These are phyloP conservation scores for Dendrocalamus latiflorus DNA, from an alignment of 202 grass and related monocot genomes.

Conservation along the genomic window DNA sequence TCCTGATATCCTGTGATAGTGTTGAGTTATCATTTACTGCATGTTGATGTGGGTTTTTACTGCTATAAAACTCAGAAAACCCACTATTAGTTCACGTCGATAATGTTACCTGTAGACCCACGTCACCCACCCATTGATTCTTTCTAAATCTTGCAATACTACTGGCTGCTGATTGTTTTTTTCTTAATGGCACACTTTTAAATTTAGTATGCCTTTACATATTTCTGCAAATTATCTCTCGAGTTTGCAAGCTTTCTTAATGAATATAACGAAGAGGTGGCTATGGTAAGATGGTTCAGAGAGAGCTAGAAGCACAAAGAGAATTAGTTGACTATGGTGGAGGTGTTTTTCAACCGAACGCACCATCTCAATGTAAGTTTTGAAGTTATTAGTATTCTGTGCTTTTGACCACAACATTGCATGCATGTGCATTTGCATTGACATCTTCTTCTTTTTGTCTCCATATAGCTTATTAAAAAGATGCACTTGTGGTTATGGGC, in stretches of 20 bases:
- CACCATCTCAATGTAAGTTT: conserved; percentile 50
- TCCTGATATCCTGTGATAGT: conserved; percentile 60
- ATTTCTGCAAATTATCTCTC: conserved; percentile 1
- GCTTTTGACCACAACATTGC: background rate
- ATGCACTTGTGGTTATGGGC: background rate
- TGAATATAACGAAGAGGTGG: conserved; percentile 69
- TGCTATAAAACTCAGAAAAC: background rate
- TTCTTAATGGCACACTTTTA: background rate
- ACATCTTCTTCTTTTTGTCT: background rate
- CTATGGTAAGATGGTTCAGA: conserved; percentile 98
- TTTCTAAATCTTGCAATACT: background rate
- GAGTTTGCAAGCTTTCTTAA: conserved; percentile 33
- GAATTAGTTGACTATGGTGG: conserved; percentile 89
- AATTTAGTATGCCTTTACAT: conserved; percentile 15
- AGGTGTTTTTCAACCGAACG: conserved; percentile 45
- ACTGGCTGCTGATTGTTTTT: background rate
- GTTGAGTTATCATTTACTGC: background rate
- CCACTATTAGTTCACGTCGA: background rate
- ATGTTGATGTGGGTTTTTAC: background rate
- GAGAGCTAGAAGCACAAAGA: conserved; percentile 89
- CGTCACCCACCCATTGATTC: background rate
- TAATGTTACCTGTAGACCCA: background rate
- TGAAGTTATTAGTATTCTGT: background rate
- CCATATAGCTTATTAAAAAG: background rate
- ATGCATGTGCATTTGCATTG: background rate